These are phyloP conservation scores for Apiospora pterosperma DNA, from an alignment of 2,329 filamentous ascomycete genomes.

Conservation along the genomic window DNA sequence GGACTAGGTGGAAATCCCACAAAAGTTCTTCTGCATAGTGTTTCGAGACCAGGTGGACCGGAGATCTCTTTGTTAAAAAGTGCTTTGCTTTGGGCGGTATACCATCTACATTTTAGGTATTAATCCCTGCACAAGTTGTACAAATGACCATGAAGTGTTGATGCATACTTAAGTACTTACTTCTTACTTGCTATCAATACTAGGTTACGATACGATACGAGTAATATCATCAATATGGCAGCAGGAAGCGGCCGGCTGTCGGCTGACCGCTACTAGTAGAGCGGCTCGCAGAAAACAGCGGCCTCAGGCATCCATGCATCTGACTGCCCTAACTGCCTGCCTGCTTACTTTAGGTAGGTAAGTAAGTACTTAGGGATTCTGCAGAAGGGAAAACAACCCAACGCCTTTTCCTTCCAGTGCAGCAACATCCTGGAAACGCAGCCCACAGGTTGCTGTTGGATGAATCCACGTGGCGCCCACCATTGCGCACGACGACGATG, in stretches of 20 bases:
- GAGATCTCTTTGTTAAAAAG: neutral
- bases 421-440: neutral
- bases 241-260: neutral
- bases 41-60: neutral
- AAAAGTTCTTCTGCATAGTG: neutral
- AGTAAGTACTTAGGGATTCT: neutral
- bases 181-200: too few relatives aligned
- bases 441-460: neutral
- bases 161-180: neutral
- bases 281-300: neutral
- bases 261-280: neutral
- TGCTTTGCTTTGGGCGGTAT: neutral
- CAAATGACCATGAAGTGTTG: neutral
- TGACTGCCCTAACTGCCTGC: neutral
- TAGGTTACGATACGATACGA: too few relatives aligned
- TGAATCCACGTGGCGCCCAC: neutral
- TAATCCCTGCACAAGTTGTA: neutral
- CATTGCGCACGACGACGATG: slow-evolving; percentile 15
- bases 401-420: neutral
- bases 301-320: neutral
- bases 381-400: neutral
- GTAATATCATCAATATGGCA: too few relatives aligned
- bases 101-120: neutral
- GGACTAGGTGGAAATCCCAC: neutral
- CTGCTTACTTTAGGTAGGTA: too few relatives aligned